Evolutionary conservation across 2,329 filamentous ascomycete genomes (phyloP), one percentile per base, ranked within the genome.

Genomic region (Ilyonectria mors-panacis): DNA sequence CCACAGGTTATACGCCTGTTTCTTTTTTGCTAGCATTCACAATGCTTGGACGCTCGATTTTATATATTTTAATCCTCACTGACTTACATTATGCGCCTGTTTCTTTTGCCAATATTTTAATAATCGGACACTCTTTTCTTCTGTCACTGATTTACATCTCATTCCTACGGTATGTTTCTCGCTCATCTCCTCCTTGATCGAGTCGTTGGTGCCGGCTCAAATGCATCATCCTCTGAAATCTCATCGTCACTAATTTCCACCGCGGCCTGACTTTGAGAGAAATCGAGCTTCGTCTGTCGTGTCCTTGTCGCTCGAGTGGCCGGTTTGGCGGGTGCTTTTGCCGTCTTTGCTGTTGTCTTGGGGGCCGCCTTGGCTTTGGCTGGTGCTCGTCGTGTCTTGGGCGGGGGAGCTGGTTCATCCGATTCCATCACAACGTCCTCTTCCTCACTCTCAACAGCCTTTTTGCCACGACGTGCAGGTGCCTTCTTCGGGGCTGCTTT

Each of bases 211-310:
- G 85, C 82, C 6, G 86, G 82, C 77, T 91, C 88, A 77, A 92
- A 91, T 0, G 84, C 80, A 77, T 89, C 87, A 48, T 90, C 88
- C 63, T 89, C 88, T 0, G 86, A 88, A 50, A 92, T 90, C 77
- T 91, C 89, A 75, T 92, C 89, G 65, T 91, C 89, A 67, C 89
- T 91, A 60, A 91, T 86, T 74, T 91, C 88, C 17, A 88, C 75
- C n/a, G 84, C 82, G 37, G 84, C 78, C 68, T 86, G 84, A 8
- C 80, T 77, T 58, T 81, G 81, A 15, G 83, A 78, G 48, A 81
- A 82, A 56, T 75, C 73, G 7, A 82, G 53, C 60, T 70, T 79
- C 15, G 79, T 78, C 65, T 84, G 80, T 48, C 76, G 77, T 12
- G 78, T 72, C 54, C 68, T 71, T 12, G 72, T 58, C 17, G 72